Percentiles rank a stretch among this genome's conserved stretches.
Conservation (phyloP, 805 yeast species). For the Yarrowia alimentaria region DNA sequence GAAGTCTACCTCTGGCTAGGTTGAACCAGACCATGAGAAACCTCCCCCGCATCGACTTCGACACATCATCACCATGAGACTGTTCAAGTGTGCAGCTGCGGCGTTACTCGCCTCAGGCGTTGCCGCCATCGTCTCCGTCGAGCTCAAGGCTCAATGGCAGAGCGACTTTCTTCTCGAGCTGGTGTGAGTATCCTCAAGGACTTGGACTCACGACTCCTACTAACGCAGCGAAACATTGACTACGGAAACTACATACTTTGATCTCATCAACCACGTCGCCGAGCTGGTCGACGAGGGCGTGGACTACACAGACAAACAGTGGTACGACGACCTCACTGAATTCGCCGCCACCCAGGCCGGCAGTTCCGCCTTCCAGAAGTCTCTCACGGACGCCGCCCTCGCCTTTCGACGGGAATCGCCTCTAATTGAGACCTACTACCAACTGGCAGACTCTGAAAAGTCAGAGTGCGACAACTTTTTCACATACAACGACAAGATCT, state of each 20-base stretch:
- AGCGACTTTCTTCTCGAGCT: conserved; percentile 17
- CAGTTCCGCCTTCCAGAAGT: conserved; percentile 27
- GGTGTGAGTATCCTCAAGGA: conserved; percentile 27
- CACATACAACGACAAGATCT: conserved; percentile 51
- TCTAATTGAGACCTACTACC: conserved; percentile 61
- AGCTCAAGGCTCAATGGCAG: conserved; percentile 27
- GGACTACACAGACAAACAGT: conserved; percentile 29
- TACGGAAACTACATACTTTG: conserved; percentile 1
- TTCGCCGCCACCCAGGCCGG: conserved; percentile 32
- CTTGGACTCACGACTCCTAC: too few species aligned
- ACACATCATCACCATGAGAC: conserved; percentile 4
- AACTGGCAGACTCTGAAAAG: conserved; percentile 42
- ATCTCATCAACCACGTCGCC: conserved; percentile 10
- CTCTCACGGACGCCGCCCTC: conserved; percentile 45
- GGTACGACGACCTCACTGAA: conserved; percentile 31
- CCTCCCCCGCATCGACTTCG: too few species aligned
- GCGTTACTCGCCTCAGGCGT: conserved; percentile 18
- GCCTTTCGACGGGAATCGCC: conserved; percentile 56
- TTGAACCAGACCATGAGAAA: too few species aligned
- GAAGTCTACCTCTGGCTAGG: too few species aligned
- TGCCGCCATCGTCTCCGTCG: conserved; percentile 20
- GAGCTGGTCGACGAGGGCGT: conserved; percentile 27
- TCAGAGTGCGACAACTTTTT: conserved; percentile 50
- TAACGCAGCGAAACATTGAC: conserved; percentile 10
- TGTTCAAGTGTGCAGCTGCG: conserved; percentile 22